Evolutionary conservation across 495 filamentous ascomycete genomes (phyloP).

Genomic region (Xylaria flabelliformis): DNA sequence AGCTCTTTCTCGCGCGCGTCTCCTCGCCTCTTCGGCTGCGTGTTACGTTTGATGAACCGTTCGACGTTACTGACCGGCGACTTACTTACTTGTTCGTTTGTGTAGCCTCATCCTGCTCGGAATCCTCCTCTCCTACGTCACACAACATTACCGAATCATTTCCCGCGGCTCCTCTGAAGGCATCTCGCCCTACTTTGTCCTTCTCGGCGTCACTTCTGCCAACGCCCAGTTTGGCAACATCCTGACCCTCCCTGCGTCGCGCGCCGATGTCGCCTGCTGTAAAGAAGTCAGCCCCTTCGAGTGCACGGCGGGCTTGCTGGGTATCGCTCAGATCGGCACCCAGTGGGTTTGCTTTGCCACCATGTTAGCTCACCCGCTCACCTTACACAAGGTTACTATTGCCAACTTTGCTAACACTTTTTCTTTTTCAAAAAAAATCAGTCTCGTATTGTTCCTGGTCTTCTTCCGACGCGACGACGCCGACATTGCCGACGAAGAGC

Average conservation of each 20-base stretch:
- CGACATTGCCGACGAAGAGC: constrained; percentile 54
- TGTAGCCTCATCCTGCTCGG: constrained; percentile 83
- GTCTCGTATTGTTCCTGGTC: constrained; percentile 82
- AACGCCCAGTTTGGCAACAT: constrained; percentile 92
- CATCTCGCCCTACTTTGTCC: constrained; percentile 91
- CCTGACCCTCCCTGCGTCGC: constrained; percentile 77
- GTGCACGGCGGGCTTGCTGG: constrained; percentile 83
- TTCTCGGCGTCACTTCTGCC: constrained; percentile 86
- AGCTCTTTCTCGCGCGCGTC: background rate
- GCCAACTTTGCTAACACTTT: constrained; percentile 4
- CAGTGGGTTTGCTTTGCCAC: constrained; percentile 92
- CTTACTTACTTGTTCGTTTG: constrained; percentile 9
- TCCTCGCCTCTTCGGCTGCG: background rate
- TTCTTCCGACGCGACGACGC: constrained; percentile 75
- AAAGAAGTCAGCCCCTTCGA: constrained; percentile 77
- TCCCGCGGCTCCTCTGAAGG: constrained; percentile 87
- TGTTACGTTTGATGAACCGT: background rate
- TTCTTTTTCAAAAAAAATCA: constrained; percentile 38
- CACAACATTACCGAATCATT: constrained; percentile 93
- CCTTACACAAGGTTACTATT: background rate
- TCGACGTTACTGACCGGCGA: constrained; percentile 4
- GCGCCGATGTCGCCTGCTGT: constrained; percentile 83
- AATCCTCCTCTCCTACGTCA: constrained; percentile 91
- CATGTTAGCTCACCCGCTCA: constrained; percentile 66
- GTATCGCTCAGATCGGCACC: constrained; percentile 85